A percentile compares a stretch with the other conserved stretches of the same genome.
Conservation (phyloP, 768 basidiomycete genomes). For the Filobasidium wieringae region DNA sequence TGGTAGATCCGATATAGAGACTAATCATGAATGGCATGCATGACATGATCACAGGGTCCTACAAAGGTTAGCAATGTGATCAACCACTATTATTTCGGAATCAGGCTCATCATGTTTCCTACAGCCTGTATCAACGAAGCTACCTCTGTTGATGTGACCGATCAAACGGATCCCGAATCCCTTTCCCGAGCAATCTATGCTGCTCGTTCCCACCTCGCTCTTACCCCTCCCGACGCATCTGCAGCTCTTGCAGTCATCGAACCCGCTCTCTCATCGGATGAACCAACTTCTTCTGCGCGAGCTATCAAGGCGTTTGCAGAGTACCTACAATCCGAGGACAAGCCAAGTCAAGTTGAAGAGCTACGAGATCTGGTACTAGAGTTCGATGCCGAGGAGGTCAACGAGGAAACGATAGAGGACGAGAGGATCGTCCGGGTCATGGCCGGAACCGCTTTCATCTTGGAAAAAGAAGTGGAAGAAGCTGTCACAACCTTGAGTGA, state of each 20-base stretch:
- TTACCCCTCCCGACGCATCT: conserved; percentile 17
- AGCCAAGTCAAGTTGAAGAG: conserved; percentile 55
- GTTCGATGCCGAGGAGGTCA: conserved; percentile 59
- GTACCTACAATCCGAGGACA: conserved; percentile 43
- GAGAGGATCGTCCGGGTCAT: conserved; percentile 64
- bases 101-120: background rate
- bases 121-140: conserved; percentile 35
- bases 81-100: background rate
- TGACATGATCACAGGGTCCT: conserved; percentile 21
- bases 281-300: conserved; percentile 18
- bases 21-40: background rate
- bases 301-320: conserved; percentile 64
- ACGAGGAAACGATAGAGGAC: conserved; percentile 51
- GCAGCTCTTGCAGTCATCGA: conserved; percentile 17
- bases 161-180: conserved; percentile 19
- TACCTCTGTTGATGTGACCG: conserved; percentile 20
- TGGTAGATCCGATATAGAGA: background rate
- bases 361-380: conserved; percentile 77
- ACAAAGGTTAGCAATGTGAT: conserved; percentile 23
- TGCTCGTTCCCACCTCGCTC: conserved; percentile 35
- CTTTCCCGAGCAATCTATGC: conserved; percentile 34
- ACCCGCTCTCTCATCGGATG: conserved; percentile 15
- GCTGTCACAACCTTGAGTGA: conserved; percentile 74
- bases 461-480: conserved; percentile 78
- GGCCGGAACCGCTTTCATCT: conserved; percentile 74